Evolutionary conservation across 225 moss, liverwort and hornwort species (phyloP), one percentile per base, ranked within the genome.

Genomic region (Rhytidiadelphus loreus): DNA sequence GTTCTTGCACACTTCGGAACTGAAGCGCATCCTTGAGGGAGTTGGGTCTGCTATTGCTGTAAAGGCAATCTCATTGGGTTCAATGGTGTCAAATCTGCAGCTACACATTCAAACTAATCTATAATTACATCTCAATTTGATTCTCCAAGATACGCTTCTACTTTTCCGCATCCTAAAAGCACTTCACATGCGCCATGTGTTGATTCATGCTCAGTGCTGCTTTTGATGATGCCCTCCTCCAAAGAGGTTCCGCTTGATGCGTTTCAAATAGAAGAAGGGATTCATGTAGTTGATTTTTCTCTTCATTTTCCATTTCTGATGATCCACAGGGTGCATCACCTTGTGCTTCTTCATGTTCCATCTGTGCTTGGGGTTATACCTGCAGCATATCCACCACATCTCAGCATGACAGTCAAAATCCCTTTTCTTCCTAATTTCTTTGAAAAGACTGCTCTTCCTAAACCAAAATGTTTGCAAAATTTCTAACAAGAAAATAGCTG

Each of bases 291-390:
- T 93, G 68, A 93, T 87, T 78, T 86, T 90, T 15, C 86, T 84
- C 91, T 77, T 92, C 35, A 92, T 1, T 80, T 92, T 93, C 87
- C 78, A 56, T 88, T 93, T 93, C 91, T 93, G 93, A 50, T 93
- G 89, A 62, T 93, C 93, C 64, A 93, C n/a, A 2, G 91, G 93
- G 57, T 93, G 93, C 87, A 89, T 73, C 86, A 93, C 92, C 92
- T 92, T 92, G 77, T 18, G 91, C 93, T 92, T 92, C 91, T 93
- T 92, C 92, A 86, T 86, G 82, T 93, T 91, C 60, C 89, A 93
- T 84, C 91, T 91, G 78, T 89, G 20, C 87, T 87, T 93, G 48
- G 93, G 93, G 17, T 93, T 93, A 63, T 93, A 93, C 78, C 92
- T 93, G 89, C 89, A 88, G 32, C 43, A 25, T 13, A 41, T 19